Evolutionary conservation across 306 rosid genomes (phyloP).

Genomic region (Sicyos edulis): DNA sequence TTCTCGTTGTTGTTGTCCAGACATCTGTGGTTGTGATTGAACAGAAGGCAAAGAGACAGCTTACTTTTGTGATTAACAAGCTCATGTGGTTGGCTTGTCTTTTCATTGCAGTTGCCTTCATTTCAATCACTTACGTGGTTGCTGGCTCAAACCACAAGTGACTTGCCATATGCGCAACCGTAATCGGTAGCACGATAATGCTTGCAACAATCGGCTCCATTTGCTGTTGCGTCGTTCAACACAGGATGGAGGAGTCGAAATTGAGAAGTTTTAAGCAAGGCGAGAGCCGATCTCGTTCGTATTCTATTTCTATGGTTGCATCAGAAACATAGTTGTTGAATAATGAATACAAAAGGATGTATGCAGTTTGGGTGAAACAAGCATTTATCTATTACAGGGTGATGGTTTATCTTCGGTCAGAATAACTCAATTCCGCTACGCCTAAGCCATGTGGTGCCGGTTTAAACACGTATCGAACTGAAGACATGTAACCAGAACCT

Average conservation of each 20-base stretch:
- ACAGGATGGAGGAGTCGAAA: conserved; percentile 76
- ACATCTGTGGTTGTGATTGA: conserved; percentile 94
- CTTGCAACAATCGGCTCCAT: conserved; percentile 90
- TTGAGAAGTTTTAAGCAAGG: conserved; percentile 43
- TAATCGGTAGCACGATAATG: conserved; percentile 84
- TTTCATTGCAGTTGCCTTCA: conserved; percentile 81
- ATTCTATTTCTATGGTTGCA: conserved; percentile 50
- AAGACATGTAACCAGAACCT: too few species aligned
- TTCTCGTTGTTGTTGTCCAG: conserved; percentile 92
- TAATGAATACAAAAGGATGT: conserved; percentile 80
- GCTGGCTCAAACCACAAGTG: conserved; percentile 72
- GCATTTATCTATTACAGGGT: background rate
- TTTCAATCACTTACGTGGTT: conserved; percentile 79
- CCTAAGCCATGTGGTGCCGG: background rate
- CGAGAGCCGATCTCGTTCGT: conserved; percentile 59
- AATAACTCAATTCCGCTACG: too few species aligned
- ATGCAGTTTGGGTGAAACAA: conserved; percentile 43
- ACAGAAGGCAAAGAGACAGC: conserved; percentile 83
- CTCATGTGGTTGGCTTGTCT: conserved; percentile 99
- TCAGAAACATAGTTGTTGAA: conserved; percentile 84
- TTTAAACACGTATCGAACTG: too few species aligned
- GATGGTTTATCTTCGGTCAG: background rate
- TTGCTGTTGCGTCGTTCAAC: conserved; percentile 82
- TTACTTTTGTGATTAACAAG: conserved; percentile 92
- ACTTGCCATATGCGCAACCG: conserved; percentile 80